A percentile compares a stretch with the other conserved stretches of the same genome.
These are phyloP conservation scores for Verticillium klebahnii DNA, from an alignment of 2,329 filamentous ascomycete genomes.

Conservation along the genomic window DNA sequence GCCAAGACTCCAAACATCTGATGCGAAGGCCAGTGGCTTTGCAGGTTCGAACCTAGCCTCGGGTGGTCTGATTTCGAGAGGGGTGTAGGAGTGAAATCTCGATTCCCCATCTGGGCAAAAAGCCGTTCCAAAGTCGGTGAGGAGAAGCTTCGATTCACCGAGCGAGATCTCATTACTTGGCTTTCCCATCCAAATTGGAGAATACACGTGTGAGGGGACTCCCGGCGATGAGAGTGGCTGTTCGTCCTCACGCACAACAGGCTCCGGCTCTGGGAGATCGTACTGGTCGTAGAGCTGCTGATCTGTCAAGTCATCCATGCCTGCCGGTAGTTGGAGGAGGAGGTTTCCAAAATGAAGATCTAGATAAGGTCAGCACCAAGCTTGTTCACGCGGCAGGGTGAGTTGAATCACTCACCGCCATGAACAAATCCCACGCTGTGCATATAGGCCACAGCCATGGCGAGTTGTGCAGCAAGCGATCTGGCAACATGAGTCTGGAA, in stretches of 20 bases:
- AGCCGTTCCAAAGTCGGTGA: slow-evolving; percentile 29
- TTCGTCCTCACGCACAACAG: slow-evolving; percentile 15
- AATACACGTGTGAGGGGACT: slow-evolving; percentile 23
- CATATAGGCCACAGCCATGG: slow-evolving; percentile 22
- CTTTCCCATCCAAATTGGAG: slow-evolving; percentile 28
- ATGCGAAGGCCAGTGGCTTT: slow-evolving; percentile 24
- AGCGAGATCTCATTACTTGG: slow-evolving; percentile 23
- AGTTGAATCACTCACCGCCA: slow-evolving; percentile 16
- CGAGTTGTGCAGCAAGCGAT: slow-evolving; percentile 21
- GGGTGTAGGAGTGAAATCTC: slow-evolving; percentile 21
- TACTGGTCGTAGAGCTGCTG: slow-evolving; percentile 20
- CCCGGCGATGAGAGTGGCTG: slow-evolving; percentile 12
- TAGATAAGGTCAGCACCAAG: neutral
- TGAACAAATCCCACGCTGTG: slow-evolving; percentile 25
- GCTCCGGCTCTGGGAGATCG: slow-evolving; percentile 16
- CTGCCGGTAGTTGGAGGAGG: slow-evolving; percentile 18
- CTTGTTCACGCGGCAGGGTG: neutral
- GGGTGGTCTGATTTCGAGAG: slow-evolving; percentile 23
- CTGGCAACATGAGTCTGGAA: slow-evolving; percentile 21
- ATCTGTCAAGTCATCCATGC: slow-evolving; percentile 17
- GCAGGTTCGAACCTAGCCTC: slow-evolving; percentile 29
- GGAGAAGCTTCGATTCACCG: slow-evolving; percentile 14
- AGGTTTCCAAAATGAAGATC: slow-evolving; percentile 30
- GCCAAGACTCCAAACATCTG: slow-evolving; percentile 34
- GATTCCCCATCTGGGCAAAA: slow-evolving; percentile 21